These are phyloP conservation scores for Pythium aquatile DNA, from an alignment of 352 stramenopile species.

Conservation along the genomic window DNA sequence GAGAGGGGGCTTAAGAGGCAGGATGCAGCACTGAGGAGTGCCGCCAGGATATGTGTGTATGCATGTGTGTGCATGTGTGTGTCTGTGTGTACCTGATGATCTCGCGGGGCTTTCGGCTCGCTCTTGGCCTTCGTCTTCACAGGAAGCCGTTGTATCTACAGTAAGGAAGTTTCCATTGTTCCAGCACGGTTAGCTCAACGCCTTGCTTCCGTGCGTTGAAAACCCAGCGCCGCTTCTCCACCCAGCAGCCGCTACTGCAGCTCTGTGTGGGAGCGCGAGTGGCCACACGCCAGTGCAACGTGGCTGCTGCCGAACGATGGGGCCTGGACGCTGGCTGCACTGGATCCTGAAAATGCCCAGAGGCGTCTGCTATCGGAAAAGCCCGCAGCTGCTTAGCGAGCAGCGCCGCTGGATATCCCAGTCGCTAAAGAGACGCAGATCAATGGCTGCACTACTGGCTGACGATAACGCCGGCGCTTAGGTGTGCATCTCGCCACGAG, in stretches of 20 bases:
- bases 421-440: background rate
- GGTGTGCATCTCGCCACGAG: conserved; percentile 1
- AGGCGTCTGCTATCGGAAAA: background rate
- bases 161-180: conserved; percentile 1
- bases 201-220: background rate
- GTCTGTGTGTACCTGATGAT: background rate
- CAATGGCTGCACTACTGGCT: background rate
- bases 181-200: background rate
- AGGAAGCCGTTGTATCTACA: background rate
- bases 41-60: background rate
- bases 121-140: background rate
- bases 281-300: background rate
- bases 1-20: too few relatives aligned
- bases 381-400: background rate
- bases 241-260: background rate
- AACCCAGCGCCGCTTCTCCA: background rate
- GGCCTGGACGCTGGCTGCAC: background rate
- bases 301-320: background rate
- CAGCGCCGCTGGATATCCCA: background rate
- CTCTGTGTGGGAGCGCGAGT: background rate
- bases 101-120: background rate
- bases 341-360: background rate
- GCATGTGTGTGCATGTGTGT: background rate
- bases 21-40: background rate
- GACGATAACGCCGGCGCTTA: conserved; percentile 10